A percentile compares a stretch with the other conserved stretches of the same genome.
Conservation (phyloP, 1,284 basidiomycete genomes). For the Ganoderma leucocontextum region DNA sequence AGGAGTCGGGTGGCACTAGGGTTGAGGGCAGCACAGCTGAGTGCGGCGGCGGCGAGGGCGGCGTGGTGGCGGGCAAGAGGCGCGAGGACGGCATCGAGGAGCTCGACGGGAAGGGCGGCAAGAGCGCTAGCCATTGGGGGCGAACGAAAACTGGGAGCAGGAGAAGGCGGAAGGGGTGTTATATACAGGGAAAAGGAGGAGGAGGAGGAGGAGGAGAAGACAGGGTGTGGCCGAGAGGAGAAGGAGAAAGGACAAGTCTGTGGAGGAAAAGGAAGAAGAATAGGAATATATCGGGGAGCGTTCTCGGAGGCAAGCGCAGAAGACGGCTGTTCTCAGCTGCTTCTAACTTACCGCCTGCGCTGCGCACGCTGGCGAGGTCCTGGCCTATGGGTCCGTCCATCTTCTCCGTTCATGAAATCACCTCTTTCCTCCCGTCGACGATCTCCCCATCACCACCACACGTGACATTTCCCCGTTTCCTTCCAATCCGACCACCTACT, state of each 20-base stretch:
- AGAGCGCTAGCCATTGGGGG: slow-evolving; percentile 37
- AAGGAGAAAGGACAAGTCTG: slow-evolving; percentile 16
- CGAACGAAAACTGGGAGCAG: neutral
- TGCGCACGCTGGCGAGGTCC: slow-evolving; percentile 1
- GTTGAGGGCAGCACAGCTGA: slow-evolving; percentile 50
- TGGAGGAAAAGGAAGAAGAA: slow-evolving; percentile 4
- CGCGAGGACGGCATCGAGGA: slow-evolving; percentile 42
- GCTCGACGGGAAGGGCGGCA: slow-evolving; percentile 44
- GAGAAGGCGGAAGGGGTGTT: slow-evolving; percentile 13
- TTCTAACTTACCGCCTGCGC: neutral
- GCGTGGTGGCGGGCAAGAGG: slow-evolving; percentile 37
- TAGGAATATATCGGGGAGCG: slow-evolving; percentile 13
- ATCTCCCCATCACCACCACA: slow-evolving; percentile 22
- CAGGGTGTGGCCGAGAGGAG: slow-evolving; percentile 11
- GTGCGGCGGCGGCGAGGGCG: slow-evolving; percentile 49
- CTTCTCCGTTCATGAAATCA: slow-evolving; percentile 18
- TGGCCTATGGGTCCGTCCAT: neutral
- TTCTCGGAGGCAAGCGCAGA: slow-evolving; percentile 18
- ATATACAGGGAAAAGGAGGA: slow-evolving; percentile 13
- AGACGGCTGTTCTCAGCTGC: neutral
- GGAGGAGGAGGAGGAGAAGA: slow-evolving; percentile 6
- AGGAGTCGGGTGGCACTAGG: slow-evolving; percentile 64
- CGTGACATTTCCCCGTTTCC: slow-evolving; percentile 22
- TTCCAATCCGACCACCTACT: slow-evolving; percentile 8
- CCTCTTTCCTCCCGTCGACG: slow-evolving; percentile 26